Base-by-base conservation (phyloP, 225 moss, liverwort and hornwort species). In the Rhytidiadelphus loreus region DNA sequence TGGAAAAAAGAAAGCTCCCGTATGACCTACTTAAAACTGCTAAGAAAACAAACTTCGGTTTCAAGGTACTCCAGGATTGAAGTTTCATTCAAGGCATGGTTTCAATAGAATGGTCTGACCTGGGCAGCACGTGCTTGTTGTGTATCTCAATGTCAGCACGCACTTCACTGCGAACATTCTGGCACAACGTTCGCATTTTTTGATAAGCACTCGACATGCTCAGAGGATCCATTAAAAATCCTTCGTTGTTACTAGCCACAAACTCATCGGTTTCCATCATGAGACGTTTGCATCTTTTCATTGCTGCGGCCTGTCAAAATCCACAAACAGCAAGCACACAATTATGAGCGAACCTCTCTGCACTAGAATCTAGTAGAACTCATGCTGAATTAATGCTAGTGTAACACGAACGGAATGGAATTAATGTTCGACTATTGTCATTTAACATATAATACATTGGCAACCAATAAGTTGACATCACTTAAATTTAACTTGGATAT, bases 251-350 rank as follows among this genome's bases (percentile, higher is more conserved):
- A 56, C 86, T 91, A 8, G 96, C 95, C n/a, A 97, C 95, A 86
- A 95, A 96, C 78, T 98, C 98, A 90, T 98, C 98, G 2, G 98
- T 96, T 85, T 98, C 98, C 66, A 91, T 90, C 94, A 96, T 95
- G 57, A 97, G 98, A 30, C 98, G 91, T 89, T 96, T 98, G 89
- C 96, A 97, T 87, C 98, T 93, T 78, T 97, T 98, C 95, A 94
- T 96, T 41, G 98, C 98, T 83, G 97, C 98, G n/a, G 93, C 94
- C 98, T 98, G 95, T 77, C 82, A 75, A 56, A 88, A 30, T 35
- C 23, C 86, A 83, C 82, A 65, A 33, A 11, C 25, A 77, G 32
- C 23, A 43, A 86, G 43, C 52, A 77, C 76, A 77, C 16, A 73
- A 41, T 81, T 28, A 48, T 64, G 68, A 80, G 80, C n/a, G 10